These are phyloP conservation scores for Colletotrichum sansevieriae DNA, from an alignment of 2,329 filamentous ascomycete genomes.

Conservation along the genomic window DNA sequence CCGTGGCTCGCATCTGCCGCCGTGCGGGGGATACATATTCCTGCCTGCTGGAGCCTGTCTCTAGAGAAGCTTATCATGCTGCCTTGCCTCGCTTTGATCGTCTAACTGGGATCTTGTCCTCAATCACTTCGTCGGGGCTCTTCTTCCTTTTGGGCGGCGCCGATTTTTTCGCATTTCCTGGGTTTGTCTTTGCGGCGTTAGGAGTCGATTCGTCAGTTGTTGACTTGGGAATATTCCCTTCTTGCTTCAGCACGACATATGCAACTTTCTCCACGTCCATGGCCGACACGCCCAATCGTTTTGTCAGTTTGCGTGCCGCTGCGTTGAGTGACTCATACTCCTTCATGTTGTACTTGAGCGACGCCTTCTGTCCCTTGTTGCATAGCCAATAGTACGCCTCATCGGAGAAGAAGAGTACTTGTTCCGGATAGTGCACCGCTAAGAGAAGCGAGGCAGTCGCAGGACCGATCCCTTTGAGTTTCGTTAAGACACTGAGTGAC, in stretches of 20 bases:
- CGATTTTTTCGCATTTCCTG: constrained; percentile 30
- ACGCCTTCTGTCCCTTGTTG: constrained; percentile 61
- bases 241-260: constrained; percentile 72
- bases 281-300: constrained; percentile 67
- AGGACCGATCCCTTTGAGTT: constrained; percentile 81
- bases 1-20: neutral
- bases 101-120: constrained; percentile 43
- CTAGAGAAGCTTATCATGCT: constrained; percentile 34
- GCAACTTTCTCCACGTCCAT: constrained; percentile 78
- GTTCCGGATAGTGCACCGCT: constrained; percentile 70
- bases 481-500: constrained; percentile 67
- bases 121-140: constrained; percentile 37
- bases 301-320: constrained; percentile 56
- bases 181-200: constrained; percentile 5
- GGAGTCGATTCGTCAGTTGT: neutral
- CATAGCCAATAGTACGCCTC: constrained; percentile 82
- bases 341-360: constrained; percentile 77
- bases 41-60: constrained; percentile 8
- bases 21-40: constrained; percentile 3
- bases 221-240: constrained; percentile 9
- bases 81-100: constrained; percentile 48
- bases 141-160: constrained; percentile 44
- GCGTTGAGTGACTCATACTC: constrained; percentile 74
- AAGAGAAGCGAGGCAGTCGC: constrained; percentile 83
- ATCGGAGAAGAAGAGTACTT: constrained; percentile 82